These are phyloP conservation scores for Coniochaeta sp. DNA, from an alignment of 2,329 filamentous ascomycete genomes.

Conservation along the genomic window DNA sequence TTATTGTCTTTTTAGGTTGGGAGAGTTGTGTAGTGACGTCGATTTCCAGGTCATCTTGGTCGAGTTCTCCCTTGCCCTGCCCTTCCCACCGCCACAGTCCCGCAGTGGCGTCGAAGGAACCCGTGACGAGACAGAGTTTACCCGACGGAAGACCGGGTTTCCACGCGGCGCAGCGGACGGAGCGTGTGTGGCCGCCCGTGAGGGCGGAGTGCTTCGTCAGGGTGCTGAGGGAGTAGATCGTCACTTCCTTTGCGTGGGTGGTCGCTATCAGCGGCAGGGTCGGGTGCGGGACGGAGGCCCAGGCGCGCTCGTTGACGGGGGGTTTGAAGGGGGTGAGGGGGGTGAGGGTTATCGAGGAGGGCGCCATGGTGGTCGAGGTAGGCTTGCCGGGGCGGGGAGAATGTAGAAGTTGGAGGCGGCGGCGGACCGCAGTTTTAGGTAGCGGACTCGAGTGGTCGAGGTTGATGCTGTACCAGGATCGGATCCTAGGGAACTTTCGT, in stretches of 20 bases:
- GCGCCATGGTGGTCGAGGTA: too few species aligned
- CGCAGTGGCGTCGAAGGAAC: constrained; percentile 88
- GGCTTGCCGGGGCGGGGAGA: too few species aligned
- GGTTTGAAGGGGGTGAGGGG: constrained; percentile 45
- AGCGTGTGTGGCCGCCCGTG: constrained; percentile 83
- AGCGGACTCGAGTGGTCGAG: too few species aligned
- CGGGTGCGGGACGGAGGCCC: constrained; percentile 81
- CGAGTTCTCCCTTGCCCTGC: constrained; percentile 20
- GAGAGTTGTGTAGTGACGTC: constrained; percentile 34
- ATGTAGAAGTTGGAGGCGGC: too few species aligned
- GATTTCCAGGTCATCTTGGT: constrained; percentile 28
- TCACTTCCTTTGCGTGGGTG: constrained; percentile 78
- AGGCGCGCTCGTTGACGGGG: constrained; percentile 65
- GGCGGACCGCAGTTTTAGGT: too few species aligned
- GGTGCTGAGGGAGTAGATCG: constrained; percentile 79
- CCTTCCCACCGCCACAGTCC: constrained; percentile 71
- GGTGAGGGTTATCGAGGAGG: constrained; percentile 22
- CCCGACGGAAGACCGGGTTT: constrained; percentile 60
- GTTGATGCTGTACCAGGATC: too few species aligned
- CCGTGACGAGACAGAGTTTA: constrained; percentile 78
- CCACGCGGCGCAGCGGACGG: constrained; percentile 81
- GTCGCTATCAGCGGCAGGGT: constrained; percentile 84
- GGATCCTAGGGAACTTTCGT: too few species aligned
- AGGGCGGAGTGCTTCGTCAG: constrained; percentile 74
- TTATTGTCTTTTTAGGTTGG: too few species aligned